Conservation (phyloP, 75 land plant species). For the Cryptomeria japonica region DNA sequence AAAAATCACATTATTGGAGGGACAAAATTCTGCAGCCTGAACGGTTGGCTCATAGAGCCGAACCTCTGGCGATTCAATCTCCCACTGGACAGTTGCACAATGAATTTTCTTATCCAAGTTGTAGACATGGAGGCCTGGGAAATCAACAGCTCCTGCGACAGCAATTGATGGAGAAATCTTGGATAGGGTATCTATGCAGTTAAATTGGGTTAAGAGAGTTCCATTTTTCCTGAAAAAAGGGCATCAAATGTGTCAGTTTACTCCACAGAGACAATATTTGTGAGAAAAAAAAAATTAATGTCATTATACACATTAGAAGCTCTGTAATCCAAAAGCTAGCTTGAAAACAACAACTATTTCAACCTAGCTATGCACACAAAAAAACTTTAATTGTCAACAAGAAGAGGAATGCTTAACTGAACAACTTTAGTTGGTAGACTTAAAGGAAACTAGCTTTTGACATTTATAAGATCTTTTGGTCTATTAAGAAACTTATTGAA, state of each 20-base stretch:
- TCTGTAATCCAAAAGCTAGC: neutral
- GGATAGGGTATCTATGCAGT: conserved; percentile 53
- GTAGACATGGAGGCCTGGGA: conserved; percentile 79
- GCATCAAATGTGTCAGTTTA: neutral
- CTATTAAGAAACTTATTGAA: neutral
- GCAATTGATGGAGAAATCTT: conserved; percentile 43
- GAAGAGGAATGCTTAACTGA: neutral
- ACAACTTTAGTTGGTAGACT: neutral
- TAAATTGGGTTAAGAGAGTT: conserved; percentile 77
- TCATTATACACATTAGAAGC: neutral
- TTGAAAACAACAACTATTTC: neutral
- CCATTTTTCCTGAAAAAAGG: conserved; percentile 17
- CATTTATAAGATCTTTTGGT: neutral
- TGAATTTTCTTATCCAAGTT: conserved; percentile 16
- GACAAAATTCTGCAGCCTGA: conserved; percentile 60
- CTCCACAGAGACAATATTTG: neutral
- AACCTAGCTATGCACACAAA: neutral
- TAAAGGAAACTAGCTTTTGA: neutral
- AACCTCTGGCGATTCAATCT: neutral
- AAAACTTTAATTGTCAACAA: neutral
- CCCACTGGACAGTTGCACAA: neutral
- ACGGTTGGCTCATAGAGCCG: conserved; percentile 45
- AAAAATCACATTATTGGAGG: conserved; percentile 38
- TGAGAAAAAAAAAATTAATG: neutral
- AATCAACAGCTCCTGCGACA: conserved; percentile 56